Evolutionary conservation across 306 rosid genomes (phyloP).

Genomic region (Pterocarpus macrocarpus): DNA sequence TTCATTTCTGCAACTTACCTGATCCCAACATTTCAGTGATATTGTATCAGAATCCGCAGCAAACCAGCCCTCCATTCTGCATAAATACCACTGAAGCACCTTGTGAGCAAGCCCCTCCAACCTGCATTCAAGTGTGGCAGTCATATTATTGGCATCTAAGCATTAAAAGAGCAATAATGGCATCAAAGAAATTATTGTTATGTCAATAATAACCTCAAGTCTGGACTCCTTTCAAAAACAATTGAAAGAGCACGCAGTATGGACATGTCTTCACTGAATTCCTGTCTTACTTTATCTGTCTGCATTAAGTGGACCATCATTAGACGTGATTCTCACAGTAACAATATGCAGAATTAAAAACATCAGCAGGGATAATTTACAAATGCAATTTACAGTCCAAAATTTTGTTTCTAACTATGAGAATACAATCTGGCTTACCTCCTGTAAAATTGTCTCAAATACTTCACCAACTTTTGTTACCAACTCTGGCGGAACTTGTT

Average conservation of each 20-base stretch:
- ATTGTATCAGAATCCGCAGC: constrained; percentile 95
- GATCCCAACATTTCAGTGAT: constrained; percentile 94
- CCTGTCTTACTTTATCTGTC: constrained; percentile 78
- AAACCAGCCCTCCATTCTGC: constrained; percentile 99
- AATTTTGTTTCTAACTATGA: not conserved
- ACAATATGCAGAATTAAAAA: constrained; percentile 4
- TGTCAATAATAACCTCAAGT: constrained; percentile 62
- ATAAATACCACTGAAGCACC: constrained; percentile 97
- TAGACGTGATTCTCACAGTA: constrained; percentile 37
- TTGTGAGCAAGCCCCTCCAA: constrained; percentile 90
- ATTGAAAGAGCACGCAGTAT: constrained; percentile 77
- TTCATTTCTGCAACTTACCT: constrained; percentile 58
- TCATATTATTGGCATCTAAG: not conserved
- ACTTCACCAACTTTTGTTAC: constrained; percentile 78
- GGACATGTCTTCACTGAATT: constrained; percentile 78
- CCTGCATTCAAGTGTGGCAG: constrained; percentile 58
- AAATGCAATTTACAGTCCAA: not conserved
- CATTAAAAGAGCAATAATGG: not conserved
- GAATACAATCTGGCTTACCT: constrained; percentile 57
- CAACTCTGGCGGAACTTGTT: constrained; percentile 89
- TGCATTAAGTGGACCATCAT: constrained; percentile 54
- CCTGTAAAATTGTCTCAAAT: constrained; percentile 78
- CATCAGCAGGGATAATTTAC: constrained; percentile 10
- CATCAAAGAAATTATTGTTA: not conserved
- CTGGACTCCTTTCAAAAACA: constrained; percentile 89